Conservation (phyloP, 2,329 filamentous ascomycete species). For the Ceratocystis lukuohia region DNA sequence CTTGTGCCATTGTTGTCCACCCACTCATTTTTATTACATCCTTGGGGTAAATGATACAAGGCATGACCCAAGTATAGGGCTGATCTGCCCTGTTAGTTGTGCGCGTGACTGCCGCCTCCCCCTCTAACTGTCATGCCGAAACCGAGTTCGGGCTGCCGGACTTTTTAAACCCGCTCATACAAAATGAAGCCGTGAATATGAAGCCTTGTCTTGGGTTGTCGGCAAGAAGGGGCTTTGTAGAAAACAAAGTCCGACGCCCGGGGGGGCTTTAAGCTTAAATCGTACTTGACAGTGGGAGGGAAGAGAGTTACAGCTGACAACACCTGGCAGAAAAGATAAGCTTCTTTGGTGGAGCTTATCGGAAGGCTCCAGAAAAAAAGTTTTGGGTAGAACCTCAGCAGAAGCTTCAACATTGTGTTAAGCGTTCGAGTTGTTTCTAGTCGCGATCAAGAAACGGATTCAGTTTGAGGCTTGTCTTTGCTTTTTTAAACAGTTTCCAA, state of each 20-base stretch:
- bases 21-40: neutral
- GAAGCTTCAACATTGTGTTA: neutral
- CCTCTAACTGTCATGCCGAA: neutral
- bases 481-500: neutral
- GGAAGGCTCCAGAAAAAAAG: conserved; percentile 18
- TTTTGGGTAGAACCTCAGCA: conserved; percentile 1
- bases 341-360: conserved; percentile 17
- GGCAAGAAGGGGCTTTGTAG: neutral
- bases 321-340: conserved; percentile 4
- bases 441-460: neutral
- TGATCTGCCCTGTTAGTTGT: neutral
- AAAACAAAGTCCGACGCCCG: neutral
- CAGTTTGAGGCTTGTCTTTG: no score
- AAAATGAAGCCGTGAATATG: neutral
- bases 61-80: neutral
- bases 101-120: neutral
- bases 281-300: neutral
- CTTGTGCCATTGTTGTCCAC: neutral
- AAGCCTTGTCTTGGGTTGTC: neutral
- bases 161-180: neutral
- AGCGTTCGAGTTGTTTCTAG: neutral
- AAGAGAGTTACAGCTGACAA: neutral
- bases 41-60: neutral
- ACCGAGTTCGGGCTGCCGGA: neutral
- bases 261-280: conserved; percentile 5